Evolutionary conservation across 2,329 filamentous ascomycete species (phyloP), one percentile per base, ranked within the genome.

Genomic region (Aspergillus texensis): DNA sequence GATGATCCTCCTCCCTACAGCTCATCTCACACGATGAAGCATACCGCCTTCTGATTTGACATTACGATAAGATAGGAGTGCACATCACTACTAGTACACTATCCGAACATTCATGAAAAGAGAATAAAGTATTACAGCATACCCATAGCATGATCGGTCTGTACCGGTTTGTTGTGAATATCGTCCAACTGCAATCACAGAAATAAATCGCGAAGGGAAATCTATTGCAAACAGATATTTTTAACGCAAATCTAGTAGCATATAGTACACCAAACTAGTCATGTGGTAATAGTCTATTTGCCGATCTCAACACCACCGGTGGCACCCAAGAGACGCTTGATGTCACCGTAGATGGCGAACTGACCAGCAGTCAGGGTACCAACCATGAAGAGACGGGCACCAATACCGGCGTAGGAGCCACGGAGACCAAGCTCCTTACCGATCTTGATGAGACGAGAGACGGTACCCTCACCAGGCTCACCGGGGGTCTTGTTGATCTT

Each of bases 401-500:
- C 90, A 72, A 96, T 91, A 88, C 92, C 92, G 75, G 85, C 83
- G 84, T 89, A 96, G 62, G 87, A 91, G 72, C 92, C 92, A 72
- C 85, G 85, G 79, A 96, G 66, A 77, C 92, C 92, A 74, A 96
- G 90, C 83, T 96, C 92, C 83, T 89, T 91, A 72, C 83, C 91
- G 76, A 96, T 96, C 89, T 95, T 95, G 85, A 94, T 85, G 76
- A 96, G 83, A 81, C 92, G 90, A 80, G 84, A 86, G 78, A 87
- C 87, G 74, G 91, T 95, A 76, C 92, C 88, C 85, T 96, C 91
- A 85, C 92, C 92, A 70, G 92, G 92, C 65, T 88, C 84, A 82
- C 91, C 92, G 85, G 92, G 89, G 83, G 91, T 92, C 91, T 95
- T 95, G 91, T 96, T 96, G 86, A 96, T 95, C 88, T 94, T 95